Conservation (phyloP, 768 basidiomycete genomes). For the Boletus sp. region DNA sequence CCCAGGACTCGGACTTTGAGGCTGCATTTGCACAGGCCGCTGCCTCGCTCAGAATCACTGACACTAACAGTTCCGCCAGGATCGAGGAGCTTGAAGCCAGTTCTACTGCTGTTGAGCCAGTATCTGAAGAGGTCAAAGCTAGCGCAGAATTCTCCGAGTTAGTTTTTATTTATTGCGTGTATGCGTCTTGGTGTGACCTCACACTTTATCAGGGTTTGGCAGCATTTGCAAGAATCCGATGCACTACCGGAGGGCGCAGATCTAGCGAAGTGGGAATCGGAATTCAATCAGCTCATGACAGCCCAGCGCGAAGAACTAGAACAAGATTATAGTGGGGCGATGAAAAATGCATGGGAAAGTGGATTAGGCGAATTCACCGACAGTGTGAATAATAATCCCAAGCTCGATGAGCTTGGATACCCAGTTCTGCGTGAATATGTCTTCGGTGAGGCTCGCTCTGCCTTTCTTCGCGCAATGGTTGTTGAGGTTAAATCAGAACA, state of each 20-base stretch:
- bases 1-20: slow-evolving; percentile 75
- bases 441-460: slow-evolving; percentile 59
- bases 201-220: slow-evolving; percentile 51
- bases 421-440: slow-evolving; percentile 70
- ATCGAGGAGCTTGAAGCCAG: slow-evolving; percentile 55
- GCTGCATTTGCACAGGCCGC: slow-evolving; percentile 74
- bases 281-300: slow-evolving; percentile 78
- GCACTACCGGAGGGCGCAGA: slow-evolving; percentile 59
- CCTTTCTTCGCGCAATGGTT: background rate
- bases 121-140: slow-evolving; percentile 32
- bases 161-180: slow-evolving; percentile 14
- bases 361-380: slow-evolving; percentile 47
- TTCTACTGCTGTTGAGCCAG: slow-evolving; percentile 39
- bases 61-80: slow-evolving; percentile 41
- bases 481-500: slow-evolving; percentile 45
- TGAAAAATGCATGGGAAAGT: slow-evolving; percentile 65
- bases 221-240: slow-evolving; percentile 57
- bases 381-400: slow-evolving; percentile 32
- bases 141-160: slow-evolving; percentile 55
- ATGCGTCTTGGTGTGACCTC: slow-evolving; percentile 1
- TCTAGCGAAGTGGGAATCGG: slow-evolving; percentile 77
- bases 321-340: slow-evolving; percentile 56
- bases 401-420: slow-evolving; percentile 71
- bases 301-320: slow-evolving; percentile 63
- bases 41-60: slow-evolving; percentile 47